phyloP scores from a whole-genome alignment of 2,329 filamentous ascomycete species.

The Cercospora janseana region DNA sequence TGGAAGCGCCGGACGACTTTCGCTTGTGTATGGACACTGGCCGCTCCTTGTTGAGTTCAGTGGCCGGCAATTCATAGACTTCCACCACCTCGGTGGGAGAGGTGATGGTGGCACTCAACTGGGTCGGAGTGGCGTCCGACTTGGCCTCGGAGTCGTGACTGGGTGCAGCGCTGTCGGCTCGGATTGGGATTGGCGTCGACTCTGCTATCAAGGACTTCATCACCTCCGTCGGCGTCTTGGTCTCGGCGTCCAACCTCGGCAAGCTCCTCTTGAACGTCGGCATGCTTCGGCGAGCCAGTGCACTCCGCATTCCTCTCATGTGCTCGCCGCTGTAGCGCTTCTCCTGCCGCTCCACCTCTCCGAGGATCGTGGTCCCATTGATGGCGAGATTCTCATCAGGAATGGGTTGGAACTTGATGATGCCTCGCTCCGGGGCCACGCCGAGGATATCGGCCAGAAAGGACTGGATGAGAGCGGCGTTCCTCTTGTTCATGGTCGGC shows the following conservation, averaged over 20 bases:
- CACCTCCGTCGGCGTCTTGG: slow-evolving; percentile 10
- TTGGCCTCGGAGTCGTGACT: slow-evolving; percentile 5
- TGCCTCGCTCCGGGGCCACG: slow-evolving; percentile 64
- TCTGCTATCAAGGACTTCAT: too few relatives aligned
- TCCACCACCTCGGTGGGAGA: slow-evolving; percentile 17
- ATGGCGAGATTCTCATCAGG: slow-evolving; percentile 70
- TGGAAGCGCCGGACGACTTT: slow-evolving; percentile 24
- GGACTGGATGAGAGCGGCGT: slow-evolving; percentile 72
- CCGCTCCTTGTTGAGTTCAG: slow-evolving; percentile 23
- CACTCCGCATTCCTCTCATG: slow-evolving; percentile 44
- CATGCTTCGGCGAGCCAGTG: slow-evolving; percentile 33
- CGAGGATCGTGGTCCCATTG: slow-evolving; percentile 67
- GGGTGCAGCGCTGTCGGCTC: slow-evolving; percentile 6
- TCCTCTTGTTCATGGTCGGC: slow-evolving; percentile 75
- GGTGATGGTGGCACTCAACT: slow-evolving; percentile 7
- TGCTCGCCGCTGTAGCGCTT: slow-evolving; percentile 44
- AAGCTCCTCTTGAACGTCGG: slow-evolving; percentile 29
- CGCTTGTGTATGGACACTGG: slow-evolving; percentile 29
- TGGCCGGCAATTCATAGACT: slow-evolving; percentile 32
- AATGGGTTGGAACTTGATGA: slow-evolving; percentile 69
- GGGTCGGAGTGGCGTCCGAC: not conserved
- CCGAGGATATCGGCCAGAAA: slow-evolving; percentile 69
- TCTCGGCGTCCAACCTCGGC: slow-evolving; percentile 26
- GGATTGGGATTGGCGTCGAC: too few relatives aligned
- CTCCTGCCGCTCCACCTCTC: slow-evolving; percentile 63